Conservation (phyloP, 116 monocot genomes). For the Posidonia oceanica region DNA sequence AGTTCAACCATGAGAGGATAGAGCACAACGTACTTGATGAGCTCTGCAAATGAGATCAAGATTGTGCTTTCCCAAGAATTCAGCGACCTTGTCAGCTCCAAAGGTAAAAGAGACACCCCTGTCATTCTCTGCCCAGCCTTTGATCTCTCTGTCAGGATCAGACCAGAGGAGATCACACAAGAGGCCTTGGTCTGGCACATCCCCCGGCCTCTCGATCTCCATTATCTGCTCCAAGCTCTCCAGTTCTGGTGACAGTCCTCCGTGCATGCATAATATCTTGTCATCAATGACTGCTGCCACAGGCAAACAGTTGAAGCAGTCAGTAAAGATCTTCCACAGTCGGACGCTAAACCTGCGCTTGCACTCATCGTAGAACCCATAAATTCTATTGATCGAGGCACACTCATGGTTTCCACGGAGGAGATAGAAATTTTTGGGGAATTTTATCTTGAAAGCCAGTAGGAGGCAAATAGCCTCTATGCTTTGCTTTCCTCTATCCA, state of each 20-base stretch:
- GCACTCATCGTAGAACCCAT: conserved; percentile 22
- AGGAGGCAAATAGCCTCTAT: conserved; percentile 20
- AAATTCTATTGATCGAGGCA: conserved; percentile 20
- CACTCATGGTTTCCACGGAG: conserved; percentile 24
- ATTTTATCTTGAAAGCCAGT: conserved; percentile 17
- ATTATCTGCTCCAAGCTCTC: conserved; percentile 20
- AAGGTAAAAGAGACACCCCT: conserved; percentile 21
- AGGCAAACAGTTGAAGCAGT: conserved; percentile 24
- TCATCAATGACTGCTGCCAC: conserved; percentile 16
- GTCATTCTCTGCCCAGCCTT: conserved; percentile 21
- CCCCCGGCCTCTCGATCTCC: conserved; percentile 15
- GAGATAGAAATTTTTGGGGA: conserved; percentile 12
- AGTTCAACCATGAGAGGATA: background rate
- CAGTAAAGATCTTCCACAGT: conserved; percentile 17
- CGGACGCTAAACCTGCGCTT: conserved; percentile 21
- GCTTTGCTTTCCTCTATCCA: conserved; percentile 22
- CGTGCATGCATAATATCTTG: conserved; percentile 25
- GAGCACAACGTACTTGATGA: conserved; percentile 10
- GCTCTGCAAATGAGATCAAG: conserved; percentile 22
- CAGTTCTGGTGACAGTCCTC: conserved; percentile 18
- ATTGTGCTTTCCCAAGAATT: conserved; percentile 19
- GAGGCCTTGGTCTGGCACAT: conserved; percentile 21
- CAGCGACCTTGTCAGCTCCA: conserved; percentile 16
- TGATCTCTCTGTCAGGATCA: conserved; percentile 18
- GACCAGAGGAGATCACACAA: conserved; percentile 23